Evolutionary conservation across 805 yeast species (phyloP).

Genomic region (Candida orba): DNA sequence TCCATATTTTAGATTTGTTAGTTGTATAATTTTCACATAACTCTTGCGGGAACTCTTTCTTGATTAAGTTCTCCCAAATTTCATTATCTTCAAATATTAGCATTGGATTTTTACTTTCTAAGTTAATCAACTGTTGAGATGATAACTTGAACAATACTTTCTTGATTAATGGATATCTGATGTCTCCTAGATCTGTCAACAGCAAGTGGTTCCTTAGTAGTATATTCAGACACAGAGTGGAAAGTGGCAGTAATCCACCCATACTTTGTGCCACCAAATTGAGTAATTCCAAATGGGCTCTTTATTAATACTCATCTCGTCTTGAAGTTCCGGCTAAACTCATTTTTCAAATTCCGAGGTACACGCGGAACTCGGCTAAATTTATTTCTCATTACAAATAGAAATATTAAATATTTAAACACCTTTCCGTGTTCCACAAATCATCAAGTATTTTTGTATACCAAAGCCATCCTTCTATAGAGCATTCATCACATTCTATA

Average conservation of each 20-base stretch:
- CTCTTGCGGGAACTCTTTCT: conserved; percentile 29
- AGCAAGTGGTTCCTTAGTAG: conserved; percentile 14
- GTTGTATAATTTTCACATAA: conserved; percentile 25
- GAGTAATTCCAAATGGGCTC: too few relatives aligned
- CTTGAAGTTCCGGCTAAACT: too few relatives aligned
- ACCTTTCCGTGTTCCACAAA: background rate
- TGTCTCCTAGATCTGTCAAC: conserved; percentile 24
- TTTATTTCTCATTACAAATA: background rate
- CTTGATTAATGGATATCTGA: conserved; percentile 27
- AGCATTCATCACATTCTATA: too few relatives aligned
- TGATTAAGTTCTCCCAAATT: conserved; percentile 27
- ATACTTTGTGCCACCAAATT: background rate
- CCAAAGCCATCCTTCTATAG: too few relatives aligned
- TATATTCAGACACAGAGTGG: conserved; percentile 19
- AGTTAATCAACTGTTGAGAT: conserved; percentile 24
- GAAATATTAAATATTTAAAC: background rate
- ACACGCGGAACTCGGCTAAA: background rate
- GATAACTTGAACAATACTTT: conserved; percentile 24
- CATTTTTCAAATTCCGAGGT: too few relatives aligned
- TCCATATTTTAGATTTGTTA: conserved; percentile 13
- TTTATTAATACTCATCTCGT: too few relatives aligned
- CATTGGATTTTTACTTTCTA: conserved; percentile 27
- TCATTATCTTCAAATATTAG: conserved; percentile 33
- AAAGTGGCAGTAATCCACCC: conserved; percentile 15
- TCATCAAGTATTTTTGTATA: too few relatives aligned